These are phyloP conservation scores for Kwoniella shivajii DNA, from an alignment of 1,284 basidiomycete genomes.

Conservation along the genomic window DNA sequence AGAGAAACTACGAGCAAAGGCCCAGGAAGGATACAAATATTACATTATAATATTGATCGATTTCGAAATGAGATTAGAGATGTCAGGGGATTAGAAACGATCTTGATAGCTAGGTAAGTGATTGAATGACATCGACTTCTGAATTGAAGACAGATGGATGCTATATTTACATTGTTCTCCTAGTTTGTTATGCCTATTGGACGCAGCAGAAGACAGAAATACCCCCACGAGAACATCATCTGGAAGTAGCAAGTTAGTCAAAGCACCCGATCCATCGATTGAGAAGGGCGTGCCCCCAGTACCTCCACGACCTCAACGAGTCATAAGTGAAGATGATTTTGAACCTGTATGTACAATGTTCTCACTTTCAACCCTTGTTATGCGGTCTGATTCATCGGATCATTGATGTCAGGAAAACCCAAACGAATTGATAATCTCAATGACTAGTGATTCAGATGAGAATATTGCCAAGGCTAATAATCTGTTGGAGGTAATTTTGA, in stretches of 20 bases:
- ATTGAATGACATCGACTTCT: not conserved
- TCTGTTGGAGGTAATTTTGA: slow-evolving; percentile 34
- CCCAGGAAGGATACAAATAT: slow-evolving; percentile 45
- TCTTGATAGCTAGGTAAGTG: slow-evolving; percentile 41
- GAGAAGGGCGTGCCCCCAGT: slow-evolving; percentile 1
- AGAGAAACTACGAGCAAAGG: slow-evolving; percentile 34
- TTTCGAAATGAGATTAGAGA: slow-evolving; percentile 51
- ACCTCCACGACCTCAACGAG: slow-evolving; percentile 14
- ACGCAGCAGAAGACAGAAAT: slow-evolving; percentile 30
- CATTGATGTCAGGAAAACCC: slow-evolving; percentile 34
- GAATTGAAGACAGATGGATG: not conserved
- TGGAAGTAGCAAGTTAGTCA: slow-evolving; percentile 1
- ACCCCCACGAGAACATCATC: slow-evolving; percentile 4
- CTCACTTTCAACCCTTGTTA: not conserved
- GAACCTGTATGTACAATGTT: slow-evolving; percentile 34
- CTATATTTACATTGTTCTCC: not conserved
- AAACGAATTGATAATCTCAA: slow-evolving; percentile 50
- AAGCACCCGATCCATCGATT: not conserved
- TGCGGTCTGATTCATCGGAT: not conserved
- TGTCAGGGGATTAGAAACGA: slow-evolving; percentile 47
- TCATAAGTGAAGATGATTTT: slow-evolving; percentile 38
- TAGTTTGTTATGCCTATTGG: slow-evolving; percentile 35
- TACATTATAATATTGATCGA: slow-evolving; percentile 54
- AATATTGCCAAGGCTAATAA: slow-evolving; percentile 41
- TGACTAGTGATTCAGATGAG: slow-evolving; percentile 33